Base-by-base conservation (phyloP, 345 rosid species). In the Aquilaria yunnanensis region DNA sequence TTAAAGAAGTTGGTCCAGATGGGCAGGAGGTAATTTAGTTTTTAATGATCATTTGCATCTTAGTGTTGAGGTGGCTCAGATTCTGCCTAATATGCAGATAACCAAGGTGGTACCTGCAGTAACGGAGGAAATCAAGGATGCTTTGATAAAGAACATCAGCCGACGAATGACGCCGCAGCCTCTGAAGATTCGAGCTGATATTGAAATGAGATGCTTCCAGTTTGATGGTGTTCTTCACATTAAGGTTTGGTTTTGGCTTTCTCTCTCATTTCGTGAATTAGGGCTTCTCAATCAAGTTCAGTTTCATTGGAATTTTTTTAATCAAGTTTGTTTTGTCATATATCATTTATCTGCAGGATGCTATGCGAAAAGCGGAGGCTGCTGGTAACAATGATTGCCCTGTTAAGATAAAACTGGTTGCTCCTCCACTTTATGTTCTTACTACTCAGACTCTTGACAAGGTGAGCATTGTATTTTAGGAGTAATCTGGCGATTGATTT, bases 141-240 rank as follows among this genome's bases (percentile, higher is more conserved):
- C 90, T 55, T 83, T 94, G 64, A 77, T 94, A 31, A 91, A 80
- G 79, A 88, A 87, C 72, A 87, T 95, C 32, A 81, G 86, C 80
- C 84, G 99, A 74, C 81, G 99, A 78, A 91, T 95, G 97, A 89
- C 99, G 9, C 99, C 92, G 32, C 97, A 88, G 41, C 99, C 99
- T 60, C 66, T 87, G 80, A 95, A 91, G 84, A 87, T 95, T 67
- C 82, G 92, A 2, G 97, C 97, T 67, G 97, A 95, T 74, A 79
- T 95, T 64, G 99, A 91, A 66, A 84, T 95, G 96, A 89, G 87
- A 59, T 95, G 99, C 78, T 95, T 91, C 79, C 96, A 91, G 81
- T 89, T 91, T 70, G 99, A 95, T 46, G 97, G 99, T 11, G 97
- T 94, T 69, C 80, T 91, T 68, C 99, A 94, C 85, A 89, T 95